Evolutionary conservation across 495 filamentous ascomycete genomes (phyloP).

Genomic region (Podospora fimiseda): DNA sequence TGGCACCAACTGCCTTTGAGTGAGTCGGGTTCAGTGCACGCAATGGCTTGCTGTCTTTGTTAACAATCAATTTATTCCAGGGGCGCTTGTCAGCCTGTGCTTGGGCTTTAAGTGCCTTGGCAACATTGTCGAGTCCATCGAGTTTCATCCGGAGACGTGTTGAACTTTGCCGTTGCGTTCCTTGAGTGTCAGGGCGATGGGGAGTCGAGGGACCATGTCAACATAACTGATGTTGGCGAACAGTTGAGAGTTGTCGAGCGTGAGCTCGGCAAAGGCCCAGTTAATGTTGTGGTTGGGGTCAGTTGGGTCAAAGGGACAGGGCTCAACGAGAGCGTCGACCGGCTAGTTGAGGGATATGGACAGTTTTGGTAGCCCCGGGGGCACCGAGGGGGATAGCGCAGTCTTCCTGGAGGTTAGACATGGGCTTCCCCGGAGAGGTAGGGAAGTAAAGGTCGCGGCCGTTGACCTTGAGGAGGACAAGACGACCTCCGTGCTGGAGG

Average conservation of each 20-base stretch:
- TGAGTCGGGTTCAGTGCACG: slow-evolving; percentile 62
- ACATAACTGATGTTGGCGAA: slow-evolving; percentile 77
- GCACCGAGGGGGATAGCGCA: slow-evolving; percentile 62
- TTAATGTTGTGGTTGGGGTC: slow-evolving; percentile 59
- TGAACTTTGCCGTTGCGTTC: slow-evolving; percentile 45
- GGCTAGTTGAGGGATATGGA: slow-evolving; percentile 64
- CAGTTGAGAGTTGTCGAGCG: slow-evolving; percentile 59
- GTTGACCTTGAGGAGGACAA: slow-evolving; percentile 30
- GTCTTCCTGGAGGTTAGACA: slow-evolving; percentile 48
- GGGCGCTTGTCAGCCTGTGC: slow-evolving; percentile 48
- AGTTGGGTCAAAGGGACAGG: slow-evolving; percentile 62
- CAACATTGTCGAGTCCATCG: slow-evolving; percentile 53
- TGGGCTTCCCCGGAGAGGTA: slow-evolving; percentile 23
- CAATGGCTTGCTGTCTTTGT: slow-evolving; percentile 37
- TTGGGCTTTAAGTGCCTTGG: slow-evolving; percentile 49
- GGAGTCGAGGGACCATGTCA: slow-evolving; percentile 62
- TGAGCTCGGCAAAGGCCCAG: slow-evolving; percentile 75
- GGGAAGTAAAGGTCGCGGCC: slow-evolving; percentile 32
- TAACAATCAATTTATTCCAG: slow-evolving; percentile 65
- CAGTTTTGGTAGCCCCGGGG: slow-evolving; percentile 44
- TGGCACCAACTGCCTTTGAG: slow-evolving; percentile 49
- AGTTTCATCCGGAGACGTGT: slow-evolving; percentile 54
- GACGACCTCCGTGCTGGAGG: slow-evolving; percentile 27
- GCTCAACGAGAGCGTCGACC: slow-evolving; percentile 69
- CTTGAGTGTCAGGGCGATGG: slow-evolving; percentile 57